phyloP scores from a whole-genome alignment of 1,284 basidiomycete genomes.

The Moniliophthora roreri region DNA sequence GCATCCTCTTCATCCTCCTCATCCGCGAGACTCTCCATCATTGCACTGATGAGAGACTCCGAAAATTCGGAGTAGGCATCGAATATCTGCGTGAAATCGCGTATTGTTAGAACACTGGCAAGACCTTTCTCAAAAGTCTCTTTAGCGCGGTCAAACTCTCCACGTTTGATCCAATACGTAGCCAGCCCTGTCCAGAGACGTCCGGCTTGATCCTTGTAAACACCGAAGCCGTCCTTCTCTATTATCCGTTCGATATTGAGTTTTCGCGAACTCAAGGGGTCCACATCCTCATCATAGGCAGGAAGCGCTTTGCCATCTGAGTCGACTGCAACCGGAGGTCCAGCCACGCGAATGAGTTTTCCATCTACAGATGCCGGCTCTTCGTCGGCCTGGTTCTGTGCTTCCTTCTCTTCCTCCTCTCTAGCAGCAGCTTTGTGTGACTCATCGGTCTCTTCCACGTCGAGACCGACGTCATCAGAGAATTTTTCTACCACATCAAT shows the following conservation, averaged over 20 bases:
- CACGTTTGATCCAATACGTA: constrained; percentile 98
- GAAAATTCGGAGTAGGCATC: constrained; percentile 96
- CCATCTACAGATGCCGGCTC: constrained; percentile 57
- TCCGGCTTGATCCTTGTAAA: constrained; percentile 97
- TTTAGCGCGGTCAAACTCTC: constrained; percentile 89
- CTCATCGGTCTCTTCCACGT: constrained; percentile 70
- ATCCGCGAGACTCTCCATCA: constrained; percentile 88
- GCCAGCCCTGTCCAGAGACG: constrained; percentile 95
- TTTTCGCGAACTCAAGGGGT: constrained; percentile 69
- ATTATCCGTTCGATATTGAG: constrained; percentile 90
- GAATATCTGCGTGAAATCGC: constrained; percentile 98
- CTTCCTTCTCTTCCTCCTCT: constrained; percentile 44
- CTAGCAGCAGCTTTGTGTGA: constrained; percentile 47
- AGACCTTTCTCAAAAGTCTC: constrained; percentile 90
- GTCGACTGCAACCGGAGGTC: constrained; percentile 60
- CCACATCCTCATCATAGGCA: constrained; percentile 79
- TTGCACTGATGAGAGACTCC: constrained; percentile 86
- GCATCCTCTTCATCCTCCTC: constrained; percentile 67
- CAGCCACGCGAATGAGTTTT: constrained; percentile 73
- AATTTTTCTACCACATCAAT: constrained; percentile 90
- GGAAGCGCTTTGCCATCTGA: constrained; percentile 47
- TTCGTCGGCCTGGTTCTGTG: constrained; percentile 28
- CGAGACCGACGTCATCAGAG: constrained; percentile 91
- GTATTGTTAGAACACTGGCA: constrained; percentile 84
- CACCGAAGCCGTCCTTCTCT: constrained; percentile 78